Evolutionary conservation across 805 yeast genomes (phyloP).

Genomic region (Wickerhamiella parazyma): DNA sequence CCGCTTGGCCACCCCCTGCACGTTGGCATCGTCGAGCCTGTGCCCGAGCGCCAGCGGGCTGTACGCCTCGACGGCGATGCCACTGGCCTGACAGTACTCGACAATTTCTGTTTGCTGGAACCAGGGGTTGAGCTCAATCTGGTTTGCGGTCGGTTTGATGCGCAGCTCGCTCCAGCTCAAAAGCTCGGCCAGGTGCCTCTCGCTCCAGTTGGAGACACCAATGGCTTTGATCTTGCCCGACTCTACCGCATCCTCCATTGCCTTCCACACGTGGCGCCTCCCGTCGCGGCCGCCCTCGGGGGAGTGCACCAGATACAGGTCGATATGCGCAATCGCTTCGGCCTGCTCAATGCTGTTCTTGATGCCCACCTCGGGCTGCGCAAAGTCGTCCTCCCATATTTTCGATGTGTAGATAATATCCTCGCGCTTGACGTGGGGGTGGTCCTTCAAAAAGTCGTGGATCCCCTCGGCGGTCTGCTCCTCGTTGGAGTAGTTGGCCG

Average conservation of each 20-base stretch:
- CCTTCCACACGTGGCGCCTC: slow-evolving; percentile 40
- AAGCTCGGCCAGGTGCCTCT: slow-evolving; percentile 42
- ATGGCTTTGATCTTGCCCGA: slow-evolving; percentile 38
- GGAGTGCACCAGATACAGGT: slow-evolving; percentile 52
- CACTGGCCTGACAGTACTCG: slow-evolving; percentile 41
- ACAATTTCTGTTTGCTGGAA: slow-evolving; percentile 51
- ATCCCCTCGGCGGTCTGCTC: slow-evolving; percentile 47
- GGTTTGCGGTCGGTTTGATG: slow-evolving; percentile 59
- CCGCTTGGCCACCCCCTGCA: slow-evolving; percentile 28
- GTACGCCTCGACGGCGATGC: slow-evolving; percentile 56
- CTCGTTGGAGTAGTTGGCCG: slow-evolving; percentile 55
- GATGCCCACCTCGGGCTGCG: slow-evolving; percentile 37
- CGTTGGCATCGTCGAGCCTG: slow-evolving; percentile 30
- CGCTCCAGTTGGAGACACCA: slow-evolving; percentile 55
- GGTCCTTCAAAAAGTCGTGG: slow-evolving; percentile 37
- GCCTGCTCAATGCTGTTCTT: slow-evolving; percentile 40
- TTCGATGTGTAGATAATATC: slow-evolving; percentile 48
- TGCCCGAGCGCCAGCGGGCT: slow-evolving; percentile 65
- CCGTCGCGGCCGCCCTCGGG: slow-evolving; percentile 22
- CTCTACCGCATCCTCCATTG: slow-evolving; percentile 42
- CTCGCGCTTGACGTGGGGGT: slow-evolving; percentile 37
- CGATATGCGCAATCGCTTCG: slow-evolving; percentile 50
- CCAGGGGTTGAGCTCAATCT: slow-evolving; percentile 79
- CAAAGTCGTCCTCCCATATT: slow-evolving; percentile 51
- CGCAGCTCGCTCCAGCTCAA: slow-evolving; percentile 33